A percentile compares a stretch with the other conserved stretches of the same genome.
These are phyloP conservation scores for Cudoniella acicularis DNA, from an alignment of 495 filamentous ascomycete genomes.

Conservation along the genomic window DNA sequence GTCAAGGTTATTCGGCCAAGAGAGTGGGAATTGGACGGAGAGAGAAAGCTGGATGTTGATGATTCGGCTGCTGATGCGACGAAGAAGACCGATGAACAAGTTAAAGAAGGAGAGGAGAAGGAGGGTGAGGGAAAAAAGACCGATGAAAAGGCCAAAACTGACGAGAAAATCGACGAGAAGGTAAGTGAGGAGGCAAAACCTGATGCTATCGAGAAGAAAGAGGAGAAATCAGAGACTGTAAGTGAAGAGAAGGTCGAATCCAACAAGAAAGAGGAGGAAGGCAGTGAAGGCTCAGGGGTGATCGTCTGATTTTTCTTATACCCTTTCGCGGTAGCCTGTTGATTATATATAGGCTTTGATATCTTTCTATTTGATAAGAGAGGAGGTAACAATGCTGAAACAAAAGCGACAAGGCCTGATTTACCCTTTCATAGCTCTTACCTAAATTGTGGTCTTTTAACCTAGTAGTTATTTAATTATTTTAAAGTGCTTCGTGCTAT, in stretches of 20 bases:
- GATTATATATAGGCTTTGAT: too few species aligned
- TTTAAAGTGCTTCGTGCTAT: too few species aligned
- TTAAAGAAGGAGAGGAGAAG: neutral
- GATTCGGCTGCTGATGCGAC: neutral
- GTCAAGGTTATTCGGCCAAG: slow-evolving; percentile 18
- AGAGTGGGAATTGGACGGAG: slow-evolving; percentile 2
- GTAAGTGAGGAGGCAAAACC: too few species aligned
- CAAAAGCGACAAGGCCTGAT: too few species aligned
- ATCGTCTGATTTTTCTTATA: neutral
- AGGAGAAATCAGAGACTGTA: too few species aligned
- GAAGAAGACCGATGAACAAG: neutral
- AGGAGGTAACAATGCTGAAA: too few species aligned
- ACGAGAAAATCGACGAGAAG: too few species aligned
- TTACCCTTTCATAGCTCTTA: too few species aligned
- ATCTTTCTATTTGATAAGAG: neutral
- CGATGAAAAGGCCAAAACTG: neutral
- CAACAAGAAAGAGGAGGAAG: neutral
- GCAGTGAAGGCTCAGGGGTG: neutral
- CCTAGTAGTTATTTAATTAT: too few species aligned
- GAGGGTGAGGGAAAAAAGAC: neutral
- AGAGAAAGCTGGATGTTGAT: slow-evolving; percentile 3
- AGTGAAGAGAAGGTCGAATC: neutral
- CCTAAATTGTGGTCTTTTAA: too few species aligned
- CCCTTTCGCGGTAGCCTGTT: too few species aligned
- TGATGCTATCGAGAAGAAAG: neutral